Base-by-base conservation (phyloP, 768 basidiomycete genomes). In the Russula foetens region DNA sequence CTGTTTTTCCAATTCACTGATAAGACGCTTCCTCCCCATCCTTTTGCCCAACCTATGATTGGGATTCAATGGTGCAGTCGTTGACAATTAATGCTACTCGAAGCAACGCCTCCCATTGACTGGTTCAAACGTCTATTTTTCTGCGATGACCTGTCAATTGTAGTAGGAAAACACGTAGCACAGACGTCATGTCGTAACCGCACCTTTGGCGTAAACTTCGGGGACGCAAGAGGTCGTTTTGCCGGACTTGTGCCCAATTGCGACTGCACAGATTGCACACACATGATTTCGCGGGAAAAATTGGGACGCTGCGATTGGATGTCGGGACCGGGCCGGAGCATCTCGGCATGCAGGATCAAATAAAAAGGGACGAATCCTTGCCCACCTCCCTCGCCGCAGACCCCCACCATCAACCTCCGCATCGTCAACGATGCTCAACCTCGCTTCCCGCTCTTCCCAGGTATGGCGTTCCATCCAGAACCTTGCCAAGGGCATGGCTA, bases 401-500 rank as follows among this genome's bases (percentile, higher is more conserved):
- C 60, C 41, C 48, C 57, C n/a, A n/a, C 35, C 56, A 48, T 50
- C 61, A 49, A n/a, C 56, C 33, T 55, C 52, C 46, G 62, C 56
- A 49, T 65, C 57, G 49, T 38, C 58, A 45, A 58, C 59, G 63
- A 66, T 66, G 65, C 59, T 66, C 29, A 66, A 66, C 52, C 31
- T 66, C 19, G 23, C 63, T 21, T 60, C 58, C 35, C 65, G 65
- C 26, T 64, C 65, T 21, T 55, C 65, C 52, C 54, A 46, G 26
- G 63, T 63, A 64, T 66, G 65, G 65, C 65, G 65, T 43, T 58
- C 63, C 15, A 15, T 66, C 7, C 62, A 49, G 52, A 63, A 63
- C 52, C 41, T 63, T 48, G 65, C 65, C 2, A 63, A 56, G 56
- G 87, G 87, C 41, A 86, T 93, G 86, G 91, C 92, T 70, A 92